phyloP scores from a whole-genome alignment of 2,329 filamentous ascomycete species.

The Myriosclerotinia scirpicola region DNA sequence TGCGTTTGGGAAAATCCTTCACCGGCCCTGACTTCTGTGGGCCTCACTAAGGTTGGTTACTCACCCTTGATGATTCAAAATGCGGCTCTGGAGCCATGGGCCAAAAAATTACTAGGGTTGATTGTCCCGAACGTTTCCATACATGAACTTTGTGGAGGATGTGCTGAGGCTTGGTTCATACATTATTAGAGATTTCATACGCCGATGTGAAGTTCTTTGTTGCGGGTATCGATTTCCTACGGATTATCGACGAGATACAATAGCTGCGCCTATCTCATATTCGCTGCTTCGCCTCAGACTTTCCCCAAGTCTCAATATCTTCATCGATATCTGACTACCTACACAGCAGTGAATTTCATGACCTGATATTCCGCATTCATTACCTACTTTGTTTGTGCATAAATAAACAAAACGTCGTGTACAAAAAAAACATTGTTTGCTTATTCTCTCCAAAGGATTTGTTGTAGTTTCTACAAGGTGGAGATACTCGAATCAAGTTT shows the following conservation, averaged over 20 bases:
- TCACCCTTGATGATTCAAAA: neutral
- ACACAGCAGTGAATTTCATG: neutral
- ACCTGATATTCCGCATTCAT: neutral
- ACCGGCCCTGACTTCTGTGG: slow-evolving; percentile 12
- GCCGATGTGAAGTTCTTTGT: neutral
- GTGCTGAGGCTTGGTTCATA: slow-evolving; percentile 14
- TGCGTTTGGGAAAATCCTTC: slow-evolving; percentile 14
- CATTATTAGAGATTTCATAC: neutral
- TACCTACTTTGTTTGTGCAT: neutral
- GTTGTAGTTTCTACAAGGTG: slow-evolving; percentile 11
- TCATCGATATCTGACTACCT: neutral
- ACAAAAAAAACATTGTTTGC: slow-evolving; percentile 2
- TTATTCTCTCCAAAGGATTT: slow-evolving; percentile 1
- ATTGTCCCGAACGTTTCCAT: neutral
- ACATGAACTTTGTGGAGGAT: slow-evolving; percentile 19
- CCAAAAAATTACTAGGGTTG: neutral
- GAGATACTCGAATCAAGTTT: slow-evolving; percentile 16
- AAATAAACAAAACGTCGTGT: slow-evolving; percentile 14
- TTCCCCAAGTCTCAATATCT: neutral
- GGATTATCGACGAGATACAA: neutral
- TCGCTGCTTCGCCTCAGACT: slow-evolving; percentile 15
- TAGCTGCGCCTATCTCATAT: slow-evolving; percentile 10
- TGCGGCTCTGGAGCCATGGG: slow-evolving; percentile 11
- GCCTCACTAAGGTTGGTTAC: neutral
- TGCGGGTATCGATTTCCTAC: neutral